Evolutionary conservation across 768 basidiomycete species (phyloP).

Genomic region (Agaricus subrufescens): DNA sequence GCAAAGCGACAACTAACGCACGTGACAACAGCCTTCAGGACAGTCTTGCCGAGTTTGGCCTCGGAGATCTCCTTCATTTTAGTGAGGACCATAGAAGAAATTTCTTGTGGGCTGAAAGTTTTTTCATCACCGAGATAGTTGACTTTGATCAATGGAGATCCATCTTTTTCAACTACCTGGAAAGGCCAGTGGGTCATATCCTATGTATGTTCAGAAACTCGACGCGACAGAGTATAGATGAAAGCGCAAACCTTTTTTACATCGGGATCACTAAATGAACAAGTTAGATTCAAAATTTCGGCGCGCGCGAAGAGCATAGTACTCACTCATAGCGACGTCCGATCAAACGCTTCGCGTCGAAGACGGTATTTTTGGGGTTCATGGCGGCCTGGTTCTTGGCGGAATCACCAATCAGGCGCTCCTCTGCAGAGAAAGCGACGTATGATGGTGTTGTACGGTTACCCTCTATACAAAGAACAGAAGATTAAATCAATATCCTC

Average conservation of each 20-base stretch:
- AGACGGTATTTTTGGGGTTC: constrained; percentile 99
- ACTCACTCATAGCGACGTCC: constrained; percentile 93
- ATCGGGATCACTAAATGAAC: constrained; percentile 68
- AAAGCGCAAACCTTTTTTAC: constrained; percentile 70
- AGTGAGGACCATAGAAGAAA: constrained; percentile 98
- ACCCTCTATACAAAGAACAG: constrained; percentile 58
- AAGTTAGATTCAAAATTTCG: not conserved
- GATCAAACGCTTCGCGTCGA: constrained; percentile 98
- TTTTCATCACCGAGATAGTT: constrained; percentile 93
- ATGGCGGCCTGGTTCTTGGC: constrained; percentile 99
- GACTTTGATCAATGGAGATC: constrained; percentile 95
- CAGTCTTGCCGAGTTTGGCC: constrained; percentile 96
- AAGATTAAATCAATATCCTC: not conserved
- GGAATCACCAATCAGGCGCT: constrained; percentile 98
- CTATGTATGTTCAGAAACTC: constrained; percentile 32
- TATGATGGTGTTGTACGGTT: constrained; percentile 99
- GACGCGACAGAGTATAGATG: constrained; percentile 11
- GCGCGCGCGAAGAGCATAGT: not conserved
- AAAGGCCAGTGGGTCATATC: constrained; percentile 99
- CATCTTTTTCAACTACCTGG: constrained; percentile 93
- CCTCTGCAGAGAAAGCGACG: constrained; percentile 95
- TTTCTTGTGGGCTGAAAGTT: constrained; percentile 96
- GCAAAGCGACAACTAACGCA: constrained; percentile 34
- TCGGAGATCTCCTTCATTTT: constrained; percentile 99
- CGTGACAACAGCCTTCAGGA: constrained; percentile 99